phyloP scores from a whole-genome alignment of 164 flowering plant genomes.

The Annona squamosa region DNA sequence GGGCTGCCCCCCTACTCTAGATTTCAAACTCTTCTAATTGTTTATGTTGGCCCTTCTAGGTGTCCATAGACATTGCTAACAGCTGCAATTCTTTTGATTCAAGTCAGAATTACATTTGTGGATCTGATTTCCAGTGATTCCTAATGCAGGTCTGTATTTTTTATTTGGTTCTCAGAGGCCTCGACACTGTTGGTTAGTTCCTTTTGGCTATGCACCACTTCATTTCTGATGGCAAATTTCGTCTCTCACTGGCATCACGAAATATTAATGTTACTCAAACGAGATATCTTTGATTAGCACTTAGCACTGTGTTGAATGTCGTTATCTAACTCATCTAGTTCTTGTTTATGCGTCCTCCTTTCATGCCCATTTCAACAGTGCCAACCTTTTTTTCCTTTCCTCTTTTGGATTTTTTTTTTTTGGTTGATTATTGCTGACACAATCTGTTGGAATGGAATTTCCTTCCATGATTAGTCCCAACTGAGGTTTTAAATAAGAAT shows the following conservation, averaged over 20 bases:
- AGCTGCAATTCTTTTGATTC: no score
- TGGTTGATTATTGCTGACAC: background rate
- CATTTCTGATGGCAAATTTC: background rate
- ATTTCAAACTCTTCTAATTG: background rate
- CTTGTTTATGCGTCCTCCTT: no score
- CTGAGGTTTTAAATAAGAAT: no score
- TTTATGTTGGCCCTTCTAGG: background rate
- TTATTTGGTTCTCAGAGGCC: conserved; percentile 94
- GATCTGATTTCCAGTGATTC: background rate
- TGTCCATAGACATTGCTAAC: background rate
- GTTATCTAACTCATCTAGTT: no score
- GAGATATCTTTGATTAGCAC: no score
- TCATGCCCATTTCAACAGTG: no score
- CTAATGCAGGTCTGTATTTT: conserved; percentile 74
- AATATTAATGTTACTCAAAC: no score
- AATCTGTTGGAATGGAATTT: no score
- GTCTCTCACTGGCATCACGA: background rate
- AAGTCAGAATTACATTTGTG: background rate
- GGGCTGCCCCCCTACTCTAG: background rate
- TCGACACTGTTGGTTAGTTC: conserved; percentile 90
- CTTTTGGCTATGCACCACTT: background rate
- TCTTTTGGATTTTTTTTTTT: background rate
- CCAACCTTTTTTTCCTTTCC: no score
- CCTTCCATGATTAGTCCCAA: no score
- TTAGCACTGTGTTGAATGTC: no score